These are phyloP conservation scores for Dendrocalamus latiflorus DNA, from an alignment of 202 grass and related monocot species.

Conservation along the genomic window DNA sequence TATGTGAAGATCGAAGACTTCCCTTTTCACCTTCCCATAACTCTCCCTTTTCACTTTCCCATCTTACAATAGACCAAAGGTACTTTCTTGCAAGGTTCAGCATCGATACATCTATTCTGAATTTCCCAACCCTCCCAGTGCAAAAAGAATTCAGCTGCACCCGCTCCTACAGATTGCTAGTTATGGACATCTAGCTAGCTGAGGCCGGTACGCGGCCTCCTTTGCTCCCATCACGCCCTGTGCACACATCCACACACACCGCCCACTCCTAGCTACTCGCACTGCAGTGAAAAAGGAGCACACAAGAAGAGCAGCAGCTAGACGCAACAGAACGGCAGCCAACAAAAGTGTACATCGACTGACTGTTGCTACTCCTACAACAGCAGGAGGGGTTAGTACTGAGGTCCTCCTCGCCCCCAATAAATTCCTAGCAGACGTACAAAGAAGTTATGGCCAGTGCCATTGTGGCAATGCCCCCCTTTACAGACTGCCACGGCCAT, in stretches of 20 bases:
- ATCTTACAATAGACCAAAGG: slow-evolving; percentile 32
- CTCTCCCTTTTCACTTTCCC: slow-evolving; percentile 8
- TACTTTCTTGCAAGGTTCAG: slow-evolving; percentile 20
- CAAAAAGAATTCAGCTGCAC: slow-evolving; percentile 20
- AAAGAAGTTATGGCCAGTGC: slow-evolving; percentile 40
- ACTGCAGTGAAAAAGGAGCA: slow-evolving; percentile 10
- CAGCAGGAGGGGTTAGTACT: slow-evolving; percentile 39
- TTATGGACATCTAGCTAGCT: slow-evolving; percentile 1
- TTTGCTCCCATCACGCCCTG: slow-evolving; percentile 17
- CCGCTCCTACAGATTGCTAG: slow-evolving; percentile 33
- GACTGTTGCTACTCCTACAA: slow-evolving; percentile 37
- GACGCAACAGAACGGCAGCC: neutral
- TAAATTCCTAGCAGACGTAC: slow-evolving; percentile 45
- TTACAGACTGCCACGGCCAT: slow-evolving; percentile 53
- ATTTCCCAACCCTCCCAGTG: slow-evolving; percentile 19
- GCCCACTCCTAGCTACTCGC: neutral
- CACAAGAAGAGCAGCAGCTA: slow-evolving; percentile 21
- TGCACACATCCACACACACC: slow-evolving; percentile 5
- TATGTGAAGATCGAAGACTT: neutral
- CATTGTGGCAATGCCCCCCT: slow-evolving; percentile 32
- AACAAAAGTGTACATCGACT: slow-evolving; percentile 34
- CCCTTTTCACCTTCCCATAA: slow-evolving; percentile 31
- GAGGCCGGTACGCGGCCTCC: neutral
- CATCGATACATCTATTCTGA: slow-evolving; percentile 29
- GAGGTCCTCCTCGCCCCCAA: slow-evolving; percentile 21